Percentiles rank a stretch among this genome's conserved stretches.
phyloP scores from a whole-genome alignment of 2,329 filamentous ascomycete genomes.

The Colletotrichum lupini region DNA sequence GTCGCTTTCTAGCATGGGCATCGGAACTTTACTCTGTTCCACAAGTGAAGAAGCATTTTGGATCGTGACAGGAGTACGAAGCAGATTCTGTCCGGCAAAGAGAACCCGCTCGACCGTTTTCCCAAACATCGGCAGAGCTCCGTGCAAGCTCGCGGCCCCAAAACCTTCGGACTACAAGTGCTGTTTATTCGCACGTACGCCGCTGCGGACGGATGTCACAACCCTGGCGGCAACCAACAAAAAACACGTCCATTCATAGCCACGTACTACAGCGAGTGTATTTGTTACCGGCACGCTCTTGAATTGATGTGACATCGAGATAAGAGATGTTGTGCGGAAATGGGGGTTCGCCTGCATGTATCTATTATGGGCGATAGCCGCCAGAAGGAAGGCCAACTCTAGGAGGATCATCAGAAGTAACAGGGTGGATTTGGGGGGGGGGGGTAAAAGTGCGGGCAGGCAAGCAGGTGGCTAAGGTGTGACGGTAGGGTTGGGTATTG shows the following conservation, averaged over 20 bases:
- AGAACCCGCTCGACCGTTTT: not conserved
- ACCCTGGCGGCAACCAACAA: not conserved
- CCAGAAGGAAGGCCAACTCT: not conserved
- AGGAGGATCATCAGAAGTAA: not conserved
- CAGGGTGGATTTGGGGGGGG: not conserved
- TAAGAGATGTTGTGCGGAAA: not conserved
- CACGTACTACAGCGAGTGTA: not conserved
- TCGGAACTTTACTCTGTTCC: not conserved
- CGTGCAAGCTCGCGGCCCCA: not conserved
- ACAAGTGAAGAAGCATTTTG: not conserved
- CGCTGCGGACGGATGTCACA: not conserved
- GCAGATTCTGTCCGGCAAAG: not conserved
- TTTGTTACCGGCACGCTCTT: not conserved
- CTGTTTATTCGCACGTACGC: not conserved
- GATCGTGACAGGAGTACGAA: not conserved
- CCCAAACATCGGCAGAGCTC: not conserved
- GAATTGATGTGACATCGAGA: not conserved
- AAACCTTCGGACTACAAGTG: not conserved
- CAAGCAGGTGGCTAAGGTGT: not conserved
- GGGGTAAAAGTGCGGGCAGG: not conserved
- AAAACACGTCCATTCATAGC: not conserved
- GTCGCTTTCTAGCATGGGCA: not conserved
- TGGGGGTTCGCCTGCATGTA: not conserved
- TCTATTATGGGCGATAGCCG: not conserved
- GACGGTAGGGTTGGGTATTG: not conserved